Conservation (phyloP, 2,329 filamentous ascomycete genomes). For the Fusarium sp. region DNA sequence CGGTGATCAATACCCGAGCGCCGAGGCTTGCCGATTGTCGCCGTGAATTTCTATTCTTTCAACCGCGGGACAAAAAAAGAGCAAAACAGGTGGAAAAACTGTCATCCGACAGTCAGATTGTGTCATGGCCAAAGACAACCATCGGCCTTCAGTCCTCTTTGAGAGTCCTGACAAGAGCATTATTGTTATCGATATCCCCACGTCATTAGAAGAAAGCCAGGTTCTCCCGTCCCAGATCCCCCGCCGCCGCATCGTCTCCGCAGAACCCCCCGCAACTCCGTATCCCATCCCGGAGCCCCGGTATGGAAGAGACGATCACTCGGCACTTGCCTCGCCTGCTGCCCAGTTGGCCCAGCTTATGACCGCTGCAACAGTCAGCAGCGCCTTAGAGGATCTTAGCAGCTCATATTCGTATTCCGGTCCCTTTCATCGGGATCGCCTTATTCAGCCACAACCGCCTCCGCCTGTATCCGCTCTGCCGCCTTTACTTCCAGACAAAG, state of each 20-base stretch:
- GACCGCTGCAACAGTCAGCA: conserved; percentile 58
- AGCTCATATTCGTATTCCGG: conserved; percentile 50
- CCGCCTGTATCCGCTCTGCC: conserved; percentile 14
- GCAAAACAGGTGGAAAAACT: conserved; percentile 14
- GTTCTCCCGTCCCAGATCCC: conserved; percentile 54
- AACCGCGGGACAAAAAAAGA: conserved; percentile 20
- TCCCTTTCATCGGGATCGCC: conserved; percentile 60
- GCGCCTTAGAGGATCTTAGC: conserved; percentile 56
- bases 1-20: conserved; percentile 44
- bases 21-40: conserved; percentile 47
- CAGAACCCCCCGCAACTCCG: conserved; percentile 55
- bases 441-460: conserved; percentile 24
- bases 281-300: conserved; percentile 65
- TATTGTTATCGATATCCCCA: conserved; percentile 74
- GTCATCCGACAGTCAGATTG: conserved; percentile 10
- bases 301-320: conserved; percentile 43
- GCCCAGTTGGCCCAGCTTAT: conserved; percentile 67
- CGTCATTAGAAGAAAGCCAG: conserved; percentile 75
- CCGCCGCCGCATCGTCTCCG: conserved; percentile 59
- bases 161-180: conserved; percentile 55
- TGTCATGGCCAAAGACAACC: conserved; percentile 17
- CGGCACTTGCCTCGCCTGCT: conserved; percentile 52
- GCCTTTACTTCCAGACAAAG: conserved; percentile 55
- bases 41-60: conserved; percentile 27
- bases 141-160: conserved; percentile 49